phyloP scores from a whole-genome alignment of 257 asterid species.

The Anisodus acutangulus region DNA sequence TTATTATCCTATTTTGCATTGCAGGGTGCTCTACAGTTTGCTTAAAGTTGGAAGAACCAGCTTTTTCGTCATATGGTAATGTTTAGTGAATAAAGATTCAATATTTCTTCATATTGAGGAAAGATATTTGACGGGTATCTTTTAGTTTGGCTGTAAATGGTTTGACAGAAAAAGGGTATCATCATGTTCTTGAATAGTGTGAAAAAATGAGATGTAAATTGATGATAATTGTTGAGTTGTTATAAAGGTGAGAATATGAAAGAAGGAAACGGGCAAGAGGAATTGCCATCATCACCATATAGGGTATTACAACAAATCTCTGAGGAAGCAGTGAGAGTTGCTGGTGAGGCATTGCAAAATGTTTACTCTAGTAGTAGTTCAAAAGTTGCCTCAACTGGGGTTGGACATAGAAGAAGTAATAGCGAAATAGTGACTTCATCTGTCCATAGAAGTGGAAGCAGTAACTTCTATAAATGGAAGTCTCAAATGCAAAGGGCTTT shows the following conservation, averaged over 20 bases:
- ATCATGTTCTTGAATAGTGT: constrained; percentile 30
- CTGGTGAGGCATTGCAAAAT: constrained; percentile 58
- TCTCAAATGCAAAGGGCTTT: constrained; percentile 69
- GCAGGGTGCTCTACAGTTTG: constrained; percentile 5
- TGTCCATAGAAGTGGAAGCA: constrained; percentile 38
- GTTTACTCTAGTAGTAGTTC: constrained; percentile 40
- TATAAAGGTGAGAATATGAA: constrained; percentile 47
- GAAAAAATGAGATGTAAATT: constrained; percentile 12
- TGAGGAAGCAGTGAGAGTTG: constrained; percentile 62
- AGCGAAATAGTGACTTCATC: constrained; percentile 65
- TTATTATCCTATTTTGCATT: background rate
- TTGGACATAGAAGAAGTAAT: constrained; percentile 67
- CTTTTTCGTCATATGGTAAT: background rate
- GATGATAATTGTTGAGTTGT: constrained; percentile 35
- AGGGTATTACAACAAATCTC: constrained; percentile 59
- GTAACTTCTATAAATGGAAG: constrained; percentile 64
- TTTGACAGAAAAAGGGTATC: constrained; percentile 15
- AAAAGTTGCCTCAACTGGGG: constrained; percentile 36
- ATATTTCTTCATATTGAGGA: background rate
- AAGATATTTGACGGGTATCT: background rate
- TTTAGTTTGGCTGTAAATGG: too few relatives aligned
- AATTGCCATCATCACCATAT: constrained; percentile 59
- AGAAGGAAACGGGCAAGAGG: constrained; percentile 46
- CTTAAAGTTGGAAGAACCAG: background rate
- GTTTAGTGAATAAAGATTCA: background rate